Evolutionary conservation across 2,329 filamentous ascomycete genomes (phyloP).

Genomic region (Venturia aucupariae): DNA sequence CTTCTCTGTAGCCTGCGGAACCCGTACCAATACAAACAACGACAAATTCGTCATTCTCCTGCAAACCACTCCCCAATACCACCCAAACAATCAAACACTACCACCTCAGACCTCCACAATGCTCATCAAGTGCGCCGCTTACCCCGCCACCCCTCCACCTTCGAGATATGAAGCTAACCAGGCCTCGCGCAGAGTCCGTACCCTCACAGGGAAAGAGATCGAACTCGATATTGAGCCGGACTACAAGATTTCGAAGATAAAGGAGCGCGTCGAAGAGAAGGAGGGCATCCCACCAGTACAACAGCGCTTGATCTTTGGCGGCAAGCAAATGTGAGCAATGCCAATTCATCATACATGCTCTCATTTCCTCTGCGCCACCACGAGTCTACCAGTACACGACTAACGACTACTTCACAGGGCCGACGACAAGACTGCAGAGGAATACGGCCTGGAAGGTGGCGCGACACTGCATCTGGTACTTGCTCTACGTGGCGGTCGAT

Average conservation of each 20-base stretch:
- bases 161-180: slow-evolving; percentile 6
- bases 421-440: slow-evolving; percentile 86
- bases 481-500: slow-evolving; percentile 70
- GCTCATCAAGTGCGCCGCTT: slow-evolving; percentile 44
- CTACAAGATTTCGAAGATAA: slow-evolving; percentile 94
- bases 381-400: background rate
- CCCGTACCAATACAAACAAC: background rate
- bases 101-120: slow-evolving; percentile 22
- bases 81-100: background rate
- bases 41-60: background rate
- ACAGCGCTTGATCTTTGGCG: slow-evolving; percentile 90
- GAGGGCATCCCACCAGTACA: slow-evolving; percentile 96
- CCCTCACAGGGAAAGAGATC: slow-evolving; percentile 96
- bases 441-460: slow-evolving; percentile 85
- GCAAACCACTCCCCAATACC: background rate
- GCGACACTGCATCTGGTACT: slow-evolving; percentile 93
- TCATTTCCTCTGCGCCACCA: background rate
- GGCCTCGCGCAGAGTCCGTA: slow-evolving; percentile 64
- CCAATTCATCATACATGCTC: background rate
- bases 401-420: slow-evolving; percentile 47
- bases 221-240: slow-evolving; percentile 93
- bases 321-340: slow-evolving; percentile 79
- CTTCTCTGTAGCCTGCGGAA: background rate
- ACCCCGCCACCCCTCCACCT: slow-evolving; percentile 11
- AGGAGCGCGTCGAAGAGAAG: slow-evolving; percentile 98